Evolutionary conservation across 495 filamentous ascomycete species (phyloP).

Genomic region (Aspergillus bridgeri): DNA sequence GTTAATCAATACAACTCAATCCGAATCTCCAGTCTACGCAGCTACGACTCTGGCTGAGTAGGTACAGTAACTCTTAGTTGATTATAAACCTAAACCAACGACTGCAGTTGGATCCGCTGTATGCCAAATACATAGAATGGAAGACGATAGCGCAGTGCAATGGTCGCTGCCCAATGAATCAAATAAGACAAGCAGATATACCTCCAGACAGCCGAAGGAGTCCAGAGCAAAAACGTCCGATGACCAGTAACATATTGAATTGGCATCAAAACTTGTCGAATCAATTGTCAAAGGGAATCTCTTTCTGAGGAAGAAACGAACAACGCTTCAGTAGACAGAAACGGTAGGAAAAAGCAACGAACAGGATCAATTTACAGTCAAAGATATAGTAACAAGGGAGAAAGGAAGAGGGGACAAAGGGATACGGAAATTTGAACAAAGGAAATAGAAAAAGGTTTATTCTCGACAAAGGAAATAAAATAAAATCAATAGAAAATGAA

Average conservation of each 20-base stretch:
- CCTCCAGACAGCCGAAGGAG: not conserved
- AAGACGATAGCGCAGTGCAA: not conserved
- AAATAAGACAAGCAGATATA: not conserved
- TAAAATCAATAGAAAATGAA: conserved; percentile 13
- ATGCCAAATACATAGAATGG: not conserved
- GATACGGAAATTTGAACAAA: conserved; percentile 10
- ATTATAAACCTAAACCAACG: too few relatives aligned
- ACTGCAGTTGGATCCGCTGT: not conserved
- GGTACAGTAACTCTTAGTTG: too few relatives aligned
- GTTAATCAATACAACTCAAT: too few relatives aligned
- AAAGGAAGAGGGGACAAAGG: conserved; percentile 21
- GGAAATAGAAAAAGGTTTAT: conserved; percentile 39
- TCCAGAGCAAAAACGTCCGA: not conserved
- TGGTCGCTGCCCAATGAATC: not conserved
- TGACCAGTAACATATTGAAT: conserved; percentile 19
- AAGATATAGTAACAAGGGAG: conserved; percentile 40
- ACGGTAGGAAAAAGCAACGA: conserved; percentile 6
- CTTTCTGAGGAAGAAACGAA: conserved; percentile 1
- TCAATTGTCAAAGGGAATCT: conserved; percentile 1
- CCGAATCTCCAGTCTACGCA: too few relatives aligned
- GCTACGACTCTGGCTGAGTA: too few relatives aligned
- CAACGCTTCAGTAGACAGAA: not conserved
- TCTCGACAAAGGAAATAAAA: conserved; percentile 19
- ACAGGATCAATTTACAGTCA: conserved; percentile 39
- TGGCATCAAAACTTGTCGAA: conserved; percentile 18